Evolutionary conservation across 2,329 filamentous ascomycete genomes (phyloP).

Genomic region (Microcyclosporella mali): DNA sequence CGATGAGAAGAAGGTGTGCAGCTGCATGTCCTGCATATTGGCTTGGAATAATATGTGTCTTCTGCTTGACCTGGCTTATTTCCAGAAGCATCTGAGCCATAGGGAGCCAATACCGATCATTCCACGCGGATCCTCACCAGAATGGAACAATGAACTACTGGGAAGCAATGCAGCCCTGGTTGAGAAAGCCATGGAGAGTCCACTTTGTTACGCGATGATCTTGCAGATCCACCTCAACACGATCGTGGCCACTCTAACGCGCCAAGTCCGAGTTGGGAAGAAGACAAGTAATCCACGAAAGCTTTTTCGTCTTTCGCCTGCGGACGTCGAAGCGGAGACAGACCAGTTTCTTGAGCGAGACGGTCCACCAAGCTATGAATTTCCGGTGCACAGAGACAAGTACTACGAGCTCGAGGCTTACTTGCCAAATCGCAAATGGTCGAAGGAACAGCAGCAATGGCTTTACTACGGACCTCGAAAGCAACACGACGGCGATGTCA

Average conservation of each 20-base stretch:
- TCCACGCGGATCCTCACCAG: slow-evolving; percentile 40
- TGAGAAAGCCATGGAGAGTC: slow-evolving; percentile 40
- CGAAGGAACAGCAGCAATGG: slow-evolving; percentile 42
- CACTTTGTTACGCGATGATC: slow-evolving; percentile 47
- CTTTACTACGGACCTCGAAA: slow-evolving; percentile 37
- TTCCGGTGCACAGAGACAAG: slow-evolving; percentile 51
- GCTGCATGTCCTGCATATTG: slow-evolving; percentile 51
- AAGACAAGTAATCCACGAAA: slow-evolving; percentile 9
- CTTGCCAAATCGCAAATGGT: slow-evolving; percentile 53
- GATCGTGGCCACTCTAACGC: slow-evolving; percentile 41
- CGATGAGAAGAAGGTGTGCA: slow-evolving; percentile 47
- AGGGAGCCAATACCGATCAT: slow-evolving; percentile 50
- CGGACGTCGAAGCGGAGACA: slow-evolving; percentile 42
- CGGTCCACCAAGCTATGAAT: slow-evolving; percentile 48
- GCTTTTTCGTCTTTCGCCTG: slow-evolving; percentile 42
- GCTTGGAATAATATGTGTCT: slow-evolving; percentile 53
- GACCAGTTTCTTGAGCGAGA: slow-evolving; percentile 48
- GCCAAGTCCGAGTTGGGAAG: slow-evolving; percentile 26
- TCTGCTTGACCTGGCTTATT: slow-evolving; percentile 52
- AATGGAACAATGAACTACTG: slow-evolving; percentile 48
- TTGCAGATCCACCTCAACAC: slow-evolving; percentile 46
- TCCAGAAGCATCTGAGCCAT: slow-evolving; percentile 48
- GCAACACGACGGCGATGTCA: slow-evolving; percentile 38
- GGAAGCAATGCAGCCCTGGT: slow-evolving; percentile 41
- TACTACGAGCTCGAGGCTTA: slow-evolving; percentile 56